Evolutionary conservation across 1,139 yeast species (phyloP).

Genomic region (Geotrichum phurueaensis): DNA sequence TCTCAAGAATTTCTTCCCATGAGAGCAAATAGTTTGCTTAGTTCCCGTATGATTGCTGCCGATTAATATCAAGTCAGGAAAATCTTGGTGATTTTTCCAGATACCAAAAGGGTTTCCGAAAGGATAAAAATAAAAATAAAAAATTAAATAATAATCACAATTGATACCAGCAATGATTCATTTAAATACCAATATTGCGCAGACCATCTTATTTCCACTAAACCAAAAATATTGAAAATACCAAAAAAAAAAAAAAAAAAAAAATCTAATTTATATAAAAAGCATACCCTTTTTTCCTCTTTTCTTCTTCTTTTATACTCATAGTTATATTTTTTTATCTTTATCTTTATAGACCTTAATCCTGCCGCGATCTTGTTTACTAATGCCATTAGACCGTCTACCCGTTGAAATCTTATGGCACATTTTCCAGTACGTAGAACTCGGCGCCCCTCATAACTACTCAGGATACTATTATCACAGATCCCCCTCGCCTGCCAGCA

Average conservation of each 20-base stretch:
- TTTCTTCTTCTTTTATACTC: neutral
- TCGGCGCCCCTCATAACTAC: conserved; percentile 7
- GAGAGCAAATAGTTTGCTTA: too few species aligned
- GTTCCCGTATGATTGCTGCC: too few species aligned
- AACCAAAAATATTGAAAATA: neutral
- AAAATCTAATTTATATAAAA: neutral
- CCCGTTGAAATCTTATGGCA: conserved; percentile 13
- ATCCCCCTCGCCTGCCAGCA: neutral
- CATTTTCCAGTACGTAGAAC: conserved; percentile 7
- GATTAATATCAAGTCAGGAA: too few species aligned
- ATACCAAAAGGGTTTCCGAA: neutral
- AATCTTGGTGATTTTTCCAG: neutral
- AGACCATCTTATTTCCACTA: neutral
- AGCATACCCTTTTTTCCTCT: neutral
- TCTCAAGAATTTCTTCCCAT: too few species aligned
- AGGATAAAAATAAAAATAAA: neutral
- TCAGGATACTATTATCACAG: conserved; percentile 6
- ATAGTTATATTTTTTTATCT: too few species aligned
- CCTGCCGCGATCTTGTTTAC: neutral
- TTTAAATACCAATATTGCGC: neutral
- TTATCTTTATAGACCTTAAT: neutral
- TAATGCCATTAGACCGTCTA: conserved; percentile 6
- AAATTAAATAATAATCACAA: neutral
- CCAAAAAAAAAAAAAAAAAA: too few species aligned
- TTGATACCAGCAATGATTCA: neutral